Conservation (phyloP, 495 filamentous ascomycete genomes). For the Viridothelium virens region DNA sequence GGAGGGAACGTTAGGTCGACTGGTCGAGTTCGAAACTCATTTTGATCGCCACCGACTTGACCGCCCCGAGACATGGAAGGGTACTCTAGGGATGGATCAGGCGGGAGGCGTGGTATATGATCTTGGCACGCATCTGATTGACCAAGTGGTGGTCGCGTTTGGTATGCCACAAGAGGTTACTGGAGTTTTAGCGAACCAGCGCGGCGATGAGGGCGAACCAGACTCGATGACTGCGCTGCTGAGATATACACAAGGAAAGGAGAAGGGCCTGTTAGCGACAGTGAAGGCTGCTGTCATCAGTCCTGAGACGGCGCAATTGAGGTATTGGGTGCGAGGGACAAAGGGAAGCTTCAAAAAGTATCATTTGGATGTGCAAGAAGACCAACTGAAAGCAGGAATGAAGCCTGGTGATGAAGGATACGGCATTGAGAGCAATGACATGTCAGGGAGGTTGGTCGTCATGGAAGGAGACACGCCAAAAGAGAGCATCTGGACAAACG, state of each 20-base stretch:
- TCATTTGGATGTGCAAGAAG: slow-evolving; percentile 74
- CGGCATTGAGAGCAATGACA: slow-evolving; percentile 54
- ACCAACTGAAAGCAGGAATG: slow-evolving; percentile 63
- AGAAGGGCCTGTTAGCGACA: slow-evolving; percentile 49
- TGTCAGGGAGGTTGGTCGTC: slow-evolving; percentile 44
- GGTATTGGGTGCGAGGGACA: slow-evolving; percentile 75
- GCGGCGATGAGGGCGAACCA: slow-evolving; percentile 52
- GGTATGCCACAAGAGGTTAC: slow-evolving; percentile 64
- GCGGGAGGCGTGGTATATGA: slow-evolving; percentile 72
- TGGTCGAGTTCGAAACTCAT: slow-evolving; percentile 76
- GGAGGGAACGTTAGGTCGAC: slow-evolving; percentile 50
- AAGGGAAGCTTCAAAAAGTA: slow-evolving; percentile 72
- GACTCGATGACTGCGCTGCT: slow-evolving; percentile 64
- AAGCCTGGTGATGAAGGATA: slow-evolving; percentile 57
- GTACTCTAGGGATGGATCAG: slow-evolving; percentile 43
- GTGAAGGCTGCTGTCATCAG: slow-evolving; percentile 65
- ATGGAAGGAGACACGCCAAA: slow-evolving; percentile 35
- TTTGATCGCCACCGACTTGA: slow-evolving; percentile 71
- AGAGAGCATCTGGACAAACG: slow-evolving; percentile 46
- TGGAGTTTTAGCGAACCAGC: slow-evolving; percentile 60
- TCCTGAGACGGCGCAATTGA: slow-evolving; percentile 59
- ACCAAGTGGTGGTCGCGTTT: slow-evolving; percentile 73
- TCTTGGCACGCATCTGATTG: slow-evolving; percentile 74
- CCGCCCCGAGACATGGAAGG: slow-evolving; percentile 56
- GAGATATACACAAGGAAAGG: slow-evolving; percentile 53